Conservation (phyloP, 2,329 filamentous ascomycete species). For the Phialophora chinensis region DNA sequence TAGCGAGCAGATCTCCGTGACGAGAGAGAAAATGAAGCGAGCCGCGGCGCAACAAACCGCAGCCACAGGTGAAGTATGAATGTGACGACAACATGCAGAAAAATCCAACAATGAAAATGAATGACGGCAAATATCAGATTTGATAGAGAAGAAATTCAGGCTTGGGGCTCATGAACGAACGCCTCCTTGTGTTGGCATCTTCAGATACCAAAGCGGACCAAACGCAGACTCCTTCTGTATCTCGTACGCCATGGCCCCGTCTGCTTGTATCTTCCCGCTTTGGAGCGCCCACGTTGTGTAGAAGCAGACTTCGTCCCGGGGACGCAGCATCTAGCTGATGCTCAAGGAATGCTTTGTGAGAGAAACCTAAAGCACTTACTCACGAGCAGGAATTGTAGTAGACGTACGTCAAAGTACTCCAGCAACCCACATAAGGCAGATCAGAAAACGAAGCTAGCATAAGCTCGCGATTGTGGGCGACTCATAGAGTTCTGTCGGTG, state of each 20-base stretch:
- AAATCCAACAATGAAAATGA: background rate
- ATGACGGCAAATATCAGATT: background rate
- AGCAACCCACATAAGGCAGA: background rate
- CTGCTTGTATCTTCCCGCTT: too few relatives aligned
- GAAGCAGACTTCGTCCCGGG: too few relatives aligned
- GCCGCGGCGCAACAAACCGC: conserved; percentile 1
- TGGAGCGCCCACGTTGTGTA: too few relatives aligned
- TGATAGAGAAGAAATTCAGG: background rate
- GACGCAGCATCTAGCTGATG: too few relatives aligned
- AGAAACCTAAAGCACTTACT: too few relatives aligned
- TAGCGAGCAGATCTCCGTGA: conserved; percentile 26
- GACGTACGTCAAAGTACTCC: too few relatives aligned
- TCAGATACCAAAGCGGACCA: background rate
- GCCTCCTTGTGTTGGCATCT: background rate
- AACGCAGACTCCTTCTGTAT: background rate
- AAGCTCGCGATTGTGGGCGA: background rate
- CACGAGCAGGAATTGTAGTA: too few relatives aligned
- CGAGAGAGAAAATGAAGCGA: conserved; percentile 17
- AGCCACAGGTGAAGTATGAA: conserved; percentile 8
- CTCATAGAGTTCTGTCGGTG: background rate
- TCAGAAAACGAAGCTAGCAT: background rate
- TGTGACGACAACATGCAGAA: background rate
- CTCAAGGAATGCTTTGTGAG: too few relatives aligned
- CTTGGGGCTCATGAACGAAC: background rate
- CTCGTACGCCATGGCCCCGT: too few relatives aligned